Conservation (phyloP, 164 flowering plant genomes). For the Warburgia ugandensis region DNA sequence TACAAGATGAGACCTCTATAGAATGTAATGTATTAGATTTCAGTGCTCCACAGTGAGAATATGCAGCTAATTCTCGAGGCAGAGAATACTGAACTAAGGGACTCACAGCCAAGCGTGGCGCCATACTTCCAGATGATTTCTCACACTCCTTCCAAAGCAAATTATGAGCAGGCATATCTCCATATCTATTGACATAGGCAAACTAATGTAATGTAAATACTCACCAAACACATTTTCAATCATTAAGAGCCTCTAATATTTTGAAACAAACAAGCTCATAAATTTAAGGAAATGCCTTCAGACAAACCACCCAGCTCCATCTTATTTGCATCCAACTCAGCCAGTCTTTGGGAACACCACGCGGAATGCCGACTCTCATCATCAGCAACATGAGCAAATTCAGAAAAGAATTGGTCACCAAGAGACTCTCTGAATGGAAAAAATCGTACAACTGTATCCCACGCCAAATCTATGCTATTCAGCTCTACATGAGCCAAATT, state of each 20-base stretch:
- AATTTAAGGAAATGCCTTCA: too few relatives aligned
- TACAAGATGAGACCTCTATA: background rate
- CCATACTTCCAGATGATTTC: slow-evolving; percentile 73
- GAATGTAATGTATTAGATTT: background rate
- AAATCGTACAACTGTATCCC: slow-evolving; percentile 99
- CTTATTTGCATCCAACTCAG: slow-evolving; percentile 84
- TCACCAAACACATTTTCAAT: too few relatives aligned
- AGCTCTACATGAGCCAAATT: slow-evolving; percentile 98
- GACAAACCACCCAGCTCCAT: background rate
- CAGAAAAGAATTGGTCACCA: slow-evolving; percentile 82
- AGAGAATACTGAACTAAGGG: slow-evolving; percentile 74
- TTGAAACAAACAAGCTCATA: too few relatives aligned
- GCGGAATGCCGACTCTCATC: slow-evolving; percentile 96
- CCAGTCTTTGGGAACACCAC: slow-evolving; percentile 91
- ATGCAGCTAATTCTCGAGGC: too few relatives aligned
- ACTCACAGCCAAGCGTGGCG: slow-evolving; percentile 83
- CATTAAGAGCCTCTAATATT: too few relatives aligned
- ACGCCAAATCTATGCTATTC: slow-evolving; percentile 94
- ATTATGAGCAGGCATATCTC: slow-evolving; percentile 98
- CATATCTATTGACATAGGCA: slow-evolving; percentile 45
- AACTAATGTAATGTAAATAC: background rate
- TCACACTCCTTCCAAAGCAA: slow-evolving; percentile 95
- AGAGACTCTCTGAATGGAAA: slow-evolving; percentile 57
- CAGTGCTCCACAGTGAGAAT: too few relatives aligned
- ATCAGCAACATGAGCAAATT: slow-evolving; percentile 96